Percentiles rank a stretch among this genome's conserved stretches.
Conservation (phyloP, 2,329 filamentous ascomycete species). For the Paraphaeosphaeria sporulosa region DNA sequence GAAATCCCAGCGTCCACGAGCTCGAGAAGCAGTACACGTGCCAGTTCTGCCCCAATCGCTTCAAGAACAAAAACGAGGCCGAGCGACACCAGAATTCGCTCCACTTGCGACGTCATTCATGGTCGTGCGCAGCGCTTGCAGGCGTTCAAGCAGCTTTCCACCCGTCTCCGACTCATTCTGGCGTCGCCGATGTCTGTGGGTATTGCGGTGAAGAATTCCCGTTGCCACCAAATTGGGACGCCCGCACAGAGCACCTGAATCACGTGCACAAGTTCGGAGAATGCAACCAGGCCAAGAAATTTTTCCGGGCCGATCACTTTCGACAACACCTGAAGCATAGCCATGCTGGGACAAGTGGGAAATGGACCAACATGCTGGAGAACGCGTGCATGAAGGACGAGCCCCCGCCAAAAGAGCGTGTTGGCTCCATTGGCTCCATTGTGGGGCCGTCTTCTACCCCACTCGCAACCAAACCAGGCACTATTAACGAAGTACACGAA, state of each 20-base stretch:
- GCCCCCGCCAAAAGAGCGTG: constrained; percentile 60
- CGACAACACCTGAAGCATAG: constrained; percentile 98
- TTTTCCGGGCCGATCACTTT: constrained; percentile 97
- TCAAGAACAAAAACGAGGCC: constrained; percentile 99
- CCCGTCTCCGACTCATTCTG: constrained; percentile 71
- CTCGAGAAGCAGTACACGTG: constrained; percentile 97
- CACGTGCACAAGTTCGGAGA: constrained; percentile 95
- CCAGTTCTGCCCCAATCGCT: constrained; percentile 89
- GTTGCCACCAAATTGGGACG: constrained; percentile 88
- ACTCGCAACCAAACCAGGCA: constrained; percentile 44
- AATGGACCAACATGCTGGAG: constrained; percentile 98
- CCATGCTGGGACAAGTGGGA: constrained; percentile 92
- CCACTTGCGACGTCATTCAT: constrained; percentile 90
- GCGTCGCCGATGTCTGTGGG: constrained; percentile 79
- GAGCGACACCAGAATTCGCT: constrained; percentile 96
- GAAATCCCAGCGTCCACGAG: constrained; percentile 74
- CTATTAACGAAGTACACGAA: constrained; percentile 50
- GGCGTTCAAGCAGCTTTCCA: constrained; percentile 84
- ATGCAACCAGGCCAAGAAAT: constrained; percentile 98
- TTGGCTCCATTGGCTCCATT: constrained; percentile 42
- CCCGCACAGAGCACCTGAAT: constrained; percentile 84
- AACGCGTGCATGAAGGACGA: constrained; percentile 97
- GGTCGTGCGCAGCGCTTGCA: constrained; percentile 89
- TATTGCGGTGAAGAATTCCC: constrained; percentile 95
- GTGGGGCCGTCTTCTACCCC: constrained; percentile 35